Evolutionary conservation across 139 green algal genomes (phyloP), one percentile per base, ranked within the genome.

Genomic region (Marvania coccoides): DNA sequence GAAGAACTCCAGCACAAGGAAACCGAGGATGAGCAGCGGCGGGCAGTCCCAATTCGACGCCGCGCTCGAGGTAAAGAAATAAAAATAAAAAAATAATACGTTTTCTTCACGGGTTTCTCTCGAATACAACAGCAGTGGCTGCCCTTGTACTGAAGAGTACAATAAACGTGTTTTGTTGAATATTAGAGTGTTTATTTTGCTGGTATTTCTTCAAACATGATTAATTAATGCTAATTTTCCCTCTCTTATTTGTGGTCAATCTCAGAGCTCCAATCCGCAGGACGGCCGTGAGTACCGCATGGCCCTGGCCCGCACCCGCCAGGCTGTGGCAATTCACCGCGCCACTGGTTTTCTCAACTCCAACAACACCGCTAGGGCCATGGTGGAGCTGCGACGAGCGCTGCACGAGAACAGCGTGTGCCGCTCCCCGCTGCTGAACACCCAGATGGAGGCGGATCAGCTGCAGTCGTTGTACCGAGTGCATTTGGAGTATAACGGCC

Each of bases 351-450:
- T 82, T 75, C 77, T 85, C 47, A 85, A 84, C 42, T 60, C 74
- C 0, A 75, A 77, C 6, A 73, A 76, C 35, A 65, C 72, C 19
- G 72, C 84, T 14, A 65, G 80, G 75, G 82, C 82, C 8, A 83
- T 88, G 34, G 78, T 91, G 53, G 86, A 92, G 75, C 71, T 92
- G 19, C 56, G 77, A 13, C 71, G 74, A 2, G 84, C 86, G 1
- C 68, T 92, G 45, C 51, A 85, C 12, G 81, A 88, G 54, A 92
- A 92, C 57, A 64, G 54, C 46, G 61, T 86, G 10, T 89, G 80
- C 68, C 78, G 85, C 7, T 78, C 74, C 0, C 80, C 84, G 10
- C 63, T 91, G 28, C 61, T 91, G 4, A 72, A 71, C 40, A 76
- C 58, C 14, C 68, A 73, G 38, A 60, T 79, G 46, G 12, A 67